A percentile compares a stretch with the other conserved stretches of the same genome.
These are phyloP conservation scores for Saksenaea oblongispora DNA, from an alignment of 371 early-diverging fungal species.

Conservation along the genomic window DNA sequence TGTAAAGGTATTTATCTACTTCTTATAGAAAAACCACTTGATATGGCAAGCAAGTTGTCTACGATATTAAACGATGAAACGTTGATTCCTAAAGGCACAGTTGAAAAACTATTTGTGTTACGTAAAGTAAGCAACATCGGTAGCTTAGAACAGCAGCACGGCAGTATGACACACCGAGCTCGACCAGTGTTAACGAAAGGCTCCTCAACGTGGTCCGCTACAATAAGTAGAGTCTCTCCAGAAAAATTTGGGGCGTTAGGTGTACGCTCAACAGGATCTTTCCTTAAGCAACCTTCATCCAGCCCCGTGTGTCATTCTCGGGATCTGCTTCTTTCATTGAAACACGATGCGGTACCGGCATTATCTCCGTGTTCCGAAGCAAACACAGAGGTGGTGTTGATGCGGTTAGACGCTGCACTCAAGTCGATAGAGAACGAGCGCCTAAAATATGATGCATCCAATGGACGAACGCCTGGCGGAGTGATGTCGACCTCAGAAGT, in stretches of 20 bases:
- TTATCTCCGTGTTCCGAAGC: not conserved
- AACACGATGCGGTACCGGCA: too few relatives aligned
- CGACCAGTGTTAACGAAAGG: not conserved
- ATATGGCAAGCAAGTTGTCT: constrained; percentile 7
- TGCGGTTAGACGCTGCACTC: constrained; percentile 27
- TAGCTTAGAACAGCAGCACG: not conserved
- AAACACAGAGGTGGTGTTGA: constrained; percentile 24
- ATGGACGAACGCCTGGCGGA: not conserved
- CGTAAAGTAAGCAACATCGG: constrained; percentile 7
- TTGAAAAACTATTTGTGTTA: constrained; percentile 26
- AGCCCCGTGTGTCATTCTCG: not conserved
- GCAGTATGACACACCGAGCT: not conserved
- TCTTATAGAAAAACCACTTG: constrained; percentile 18
- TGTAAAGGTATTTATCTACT: too few relatives aligned
- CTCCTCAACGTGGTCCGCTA: not conserved
- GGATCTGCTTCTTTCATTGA: not conserved
- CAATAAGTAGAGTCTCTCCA: not conserved
- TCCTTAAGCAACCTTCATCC: not conserved
- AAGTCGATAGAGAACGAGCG: not conserved
- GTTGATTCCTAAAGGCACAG: constrained; percentile 23
- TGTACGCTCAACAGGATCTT: too few relatives aligned
- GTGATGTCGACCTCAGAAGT: not conserved
- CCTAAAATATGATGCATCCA: not conserved
- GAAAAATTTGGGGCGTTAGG: not conserved
- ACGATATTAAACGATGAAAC: constrained; percentile 18